Evolutionary conservation across 2,329 filamentous ascomycete genomes (phyloP), one percentile per base, ranked within the genome.

Genomic region (Aspergillus ruber): DNA sequence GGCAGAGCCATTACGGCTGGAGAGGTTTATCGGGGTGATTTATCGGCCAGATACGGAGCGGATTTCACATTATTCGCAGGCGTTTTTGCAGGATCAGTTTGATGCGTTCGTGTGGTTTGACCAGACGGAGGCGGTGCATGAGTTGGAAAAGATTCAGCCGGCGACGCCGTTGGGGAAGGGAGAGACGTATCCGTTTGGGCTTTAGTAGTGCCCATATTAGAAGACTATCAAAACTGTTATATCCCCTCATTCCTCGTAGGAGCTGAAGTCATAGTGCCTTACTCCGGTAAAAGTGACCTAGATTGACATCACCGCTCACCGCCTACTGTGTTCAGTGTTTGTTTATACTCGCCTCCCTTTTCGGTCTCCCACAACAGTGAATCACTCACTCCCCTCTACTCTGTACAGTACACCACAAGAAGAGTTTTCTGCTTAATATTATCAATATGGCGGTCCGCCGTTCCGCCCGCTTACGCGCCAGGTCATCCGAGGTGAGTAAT

Each of bases 11-110:
- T 48, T 47, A 2, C 58, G 68, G 41, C 57, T 78, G n/a, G 67
- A 79, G 61, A 65, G 76, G 9, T 78, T 77, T 51, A 79, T 79
- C 40, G 76, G 75, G 0, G 76, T 79, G 10, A 74, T 79, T 29
- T 79, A 79, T 54, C 63, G 70, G 3, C 75, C 75, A 3, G 61
- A 65, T n/a, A 77, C 74, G 0, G 76, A 79, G 57, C 58, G 69
- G 6, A 59, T 67, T 49, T 76, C 74, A 33, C 75, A 78, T 53
- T 79, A 79, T 56, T 73, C 72, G 7, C 57, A 65, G 17, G 70
- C 74, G 1, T 62, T 69, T 42, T 59, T 78, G 43, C 66, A 73
- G 36, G 63, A 72, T 41, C 76, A 79, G 60, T 73, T 78, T 47
- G 75, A 78, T 54, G 74, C 65, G 1, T 72, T 71, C 47, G 54